phyloP scores from a whole-genome alignment of 495 filamentous ascomycete species.

The Neurospora intermedia region DNA sequence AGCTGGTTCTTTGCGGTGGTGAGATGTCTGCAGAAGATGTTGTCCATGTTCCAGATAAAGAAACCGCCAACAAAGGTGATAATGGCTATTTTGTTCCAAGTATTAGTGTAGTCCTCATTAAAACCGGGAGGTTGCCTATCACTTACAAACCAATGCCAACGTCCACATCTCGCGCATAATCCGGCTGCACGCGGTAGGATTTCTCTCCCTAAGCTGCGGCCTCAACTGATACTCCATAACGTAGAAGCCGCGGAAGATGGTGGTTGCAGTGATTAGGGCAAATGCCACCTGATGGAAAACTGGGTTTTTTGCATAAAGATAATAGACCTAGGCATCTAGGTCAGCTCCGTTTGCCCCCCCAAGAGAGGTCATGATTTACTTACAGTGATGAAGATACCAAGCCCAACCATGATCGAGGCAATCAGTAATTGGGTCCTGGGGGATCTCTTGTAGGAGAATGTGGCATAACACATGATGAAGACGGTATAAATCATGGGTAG shows the following conservation, averaged over 20 bases:
- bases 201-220: conserved; percentile 39
- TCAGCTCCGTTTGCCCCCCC: neutral
- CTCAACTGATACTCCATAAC: conserved; percentile 79
- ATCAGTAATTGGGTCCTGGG: conserved; percentile 43
- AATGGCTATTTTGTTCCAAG: conserved; percentile 36
- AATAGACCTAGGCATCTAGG: conserved; percentile 46
- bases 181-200: conserved; percentile 44
- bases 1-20: conserved; percentile 59
- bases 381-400: conserved; percentile 72
- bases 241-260: conserved; percentile 74
- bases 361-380: neutral
- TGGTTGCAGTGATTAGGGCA: conserved; percentile 62
- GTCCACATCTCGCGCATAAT: conserved; percentile 69
- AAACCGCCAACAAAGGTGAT: conserved; percentile 75
- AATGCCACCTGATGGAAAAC: conserved; percentile 88
- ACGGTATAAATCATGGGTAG: conserved; percentile 97
- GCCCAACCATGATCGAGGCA: conserved; percentile 45
- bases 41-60: conserved; percentile 81
- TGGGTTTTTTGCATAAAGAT: conserved; percentile 88
- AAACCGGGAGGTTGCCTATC: neutral
- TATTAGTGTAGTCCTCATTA: neutral
- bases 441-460: conserved; percentile 64
- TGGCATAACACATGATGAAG: conserved; percentile 74
- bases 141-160: conserved; percentile 35
- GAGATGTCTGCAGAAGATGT: conserved; percentile 63